Conservation (phyloP, 1,284 basidiomycete species). For the Cutaneotrichosporon curvatum region DNA sequence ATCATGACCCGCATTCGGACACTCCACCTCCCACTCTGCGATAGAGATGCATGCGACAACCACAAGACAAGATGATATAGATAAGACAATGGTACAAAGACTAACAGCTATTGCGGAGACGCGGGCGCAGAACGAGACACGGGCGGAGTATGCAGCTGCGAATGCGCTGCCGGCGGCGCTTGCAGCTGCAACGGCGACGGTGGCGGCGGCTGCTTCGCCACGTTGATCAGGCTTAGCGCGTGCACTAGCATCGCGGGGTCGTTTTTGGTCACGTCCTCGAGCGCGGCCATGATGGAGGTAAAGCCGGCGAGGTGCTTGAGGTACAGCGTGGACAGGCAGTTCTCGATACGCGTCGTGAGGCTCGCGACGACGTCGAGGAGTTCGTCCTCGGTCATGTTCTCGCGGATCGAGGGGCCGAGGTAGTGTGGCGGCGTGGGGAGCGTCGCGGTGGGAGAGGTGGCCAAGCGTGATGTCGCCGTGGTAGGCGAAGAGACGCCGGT, state of each 20-base stretch:
- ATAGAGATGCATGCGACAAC: too few relatives aligned
- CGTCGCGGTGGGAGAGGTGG: constrained; percentile 48
- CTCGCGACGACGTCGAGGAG: constrained; percentile 68
- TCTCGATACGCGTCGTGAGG: constrained; percentile 68
- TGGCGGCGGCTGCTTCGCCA: constrained; percentile 12
- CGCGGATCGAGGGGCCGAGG: constrained; percentile 64
- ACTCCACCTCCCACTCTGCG: too few relatives aligned
- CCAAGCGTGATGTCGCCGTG: constrained; percentile 17
- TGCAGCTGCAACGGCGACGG: too few relatives aligned
- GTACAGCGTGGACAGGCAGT: constrained; percentile 60
- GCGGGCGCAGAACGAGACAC: too few relatives aligned
- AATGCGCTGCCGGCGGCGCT: too few relatives aligned
- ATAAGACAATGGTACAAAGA: too few relatives aligned
- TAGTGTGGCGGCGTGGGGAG: constrained; percentile 14
- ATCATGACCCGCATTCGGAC: too few relatives aligned
- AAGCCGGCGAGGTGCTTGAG: constrained; percentile 46
- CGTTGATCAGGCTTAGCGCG: constrained; percentile 36
- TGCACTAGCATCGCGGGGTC: constrained; percentile 34
- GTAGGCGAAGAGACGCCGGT: constrained; percentile 3
- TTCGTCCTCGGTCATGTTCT: constrained; percentile 69
- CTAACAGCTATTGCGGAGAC: too few relatives aligned
- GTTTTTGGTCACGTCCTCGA: constrained; percentile 40
- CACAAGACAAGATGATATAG: too few relatives aligned
- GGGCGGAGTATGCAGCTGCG: too few relatives aligned
- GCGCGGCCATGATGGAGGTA: constrained; percentile 40